Evolutionary conservation across 495 filamentous ascomycete species (phyloP).

Genomic region (Jackrogersella multiformis): DNA sequence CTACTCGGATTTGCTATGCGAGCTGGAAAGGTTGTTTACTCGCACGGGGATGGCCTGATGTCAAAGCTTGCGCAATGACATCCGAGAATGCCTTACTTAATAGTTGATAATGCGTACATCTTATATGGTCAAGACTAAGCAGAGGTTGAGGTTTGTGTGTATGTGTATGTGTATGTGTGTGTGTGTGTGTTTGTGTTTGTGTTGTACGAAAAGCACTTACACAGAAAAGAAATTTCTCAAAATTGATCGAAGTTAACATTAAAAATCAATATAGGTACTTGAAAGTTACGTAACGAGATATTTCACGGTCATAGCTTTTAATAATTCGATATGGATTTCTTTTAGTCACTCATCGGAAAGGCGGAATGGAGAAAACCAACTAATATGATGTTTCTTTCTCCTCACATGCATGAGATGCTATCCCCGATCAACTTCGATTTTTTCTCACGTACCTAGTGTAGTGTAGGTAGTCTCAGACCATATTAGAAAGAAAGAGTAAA

Average conservation of each 20-base stretch:
- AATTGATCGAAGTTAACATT: too few relatives aligned
- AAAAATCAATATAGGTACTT: too few relatives aligned
- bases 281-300: neutral
- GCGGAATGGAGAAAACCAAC: neutral
- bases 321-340: constrained; percentile 1
- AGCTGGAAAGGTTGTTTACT: neutral
- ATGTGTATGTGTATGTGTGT: constrained; percentile 18
- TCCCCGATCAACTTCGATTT: neutral
- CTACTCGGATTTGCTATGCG: neutral
- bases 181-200: constrained; percentile 21
- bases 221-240: too few relatives aligned
- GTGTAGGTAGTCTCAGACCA: neutral
- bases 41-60: neutral
- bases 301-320: neutral
- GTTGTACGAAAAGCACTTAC: constrained; percentile 5
- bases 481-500: neutral
- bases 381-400: neutral
- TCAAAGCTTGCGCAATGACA: neutral
- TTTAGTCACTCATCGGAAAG: constrained; percentile 9
- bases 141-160: constrained; percentile 12
- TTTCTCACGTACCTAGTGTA: too few relatives aligned
- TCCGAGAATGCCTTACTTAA: neutral
- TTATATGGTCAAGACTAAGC: neutral
- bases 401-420: neutral
- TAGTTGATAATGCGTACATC: neutral